Base-by-base conservation (phyloP, 371 early-diverging fungal genomes). In the Mucor indicus region DNA sequence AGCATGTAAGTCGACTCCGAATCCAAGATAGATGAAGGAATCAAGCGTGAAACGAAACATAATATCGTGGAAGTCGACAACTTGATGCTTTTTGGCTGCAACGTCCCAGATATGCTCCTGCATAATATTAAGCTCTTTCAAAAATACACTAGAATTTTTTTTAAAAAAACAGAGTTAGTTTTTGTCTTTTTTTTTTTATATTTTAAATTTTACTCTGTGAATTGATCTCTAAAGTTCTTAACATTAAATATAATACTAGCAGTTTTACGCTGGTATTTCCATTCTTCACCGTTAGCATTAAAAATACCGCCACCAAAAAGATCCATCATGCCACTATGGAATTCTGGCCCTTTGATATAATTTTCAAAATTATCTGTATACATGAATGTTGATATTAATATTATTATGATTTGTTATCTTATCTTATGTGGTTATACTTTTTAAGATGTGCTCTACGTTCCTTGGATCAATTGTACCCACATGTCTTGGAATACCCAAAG, bases 1-100 rank as follows among this genome's bases (percentile, higher is more conserved):
- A 1, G 72, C 70, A 19, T 72, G 68, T 25, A 67, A 57, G 19
- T 77, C 62, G 12, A 76, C 75, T 7, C 77, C 72, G 19, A 72
- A 64, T 2, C 80, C 80, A 17, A 80, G 62, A 60, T 49, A 16
- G 16, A 75, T 80, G 53, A 83, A 81, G 10, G 78, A 69, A 42
- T 83, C 81, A 45, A 83, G 33, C 1, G 81, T 81, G 49, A 80
- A 67, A 29, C 67, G 68, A 40, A 78, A 67, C 68, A 83, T 73
- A 35, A 79, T 25, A 12, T 72, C 80, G 10, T 81, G 79, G 20
- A 83, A 63, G 56, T 83, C 84, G 3, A 83, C 57, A 1, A 64
- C 53, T 8, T 44, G 29, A 33, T 58, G 50, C 9, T 50, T 39
- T 22, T 48, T 45, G 10, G 62, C 66, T 16, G 71, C 70, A 0